Evolutionary conservation across 192 early-diverging fungal genomes (phyloP).

Genomic region (Rhizoclosmatium sp.): DNA sequence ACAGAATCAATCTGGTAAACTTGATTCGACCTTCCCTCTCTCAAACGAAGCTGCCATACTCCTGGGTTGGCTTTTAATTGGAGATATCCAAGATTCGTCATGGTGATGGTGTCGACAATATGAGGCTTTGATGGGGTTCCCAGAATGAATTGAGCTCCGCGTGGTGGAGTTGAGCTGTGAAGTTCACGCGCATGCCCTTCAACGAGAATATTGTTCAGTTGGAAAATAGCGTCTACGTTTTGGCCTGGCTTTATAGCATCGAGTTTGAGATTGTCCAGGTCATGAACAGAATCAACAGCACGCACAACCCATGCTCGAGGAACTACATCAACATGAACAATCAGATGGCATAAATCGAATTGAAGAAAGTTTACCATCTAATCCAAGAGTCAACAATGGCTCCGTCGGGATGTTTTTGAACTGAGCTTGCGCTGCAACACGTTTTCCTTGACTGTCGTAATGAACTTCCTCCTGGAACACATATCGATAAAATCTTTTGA

Average conservation of each 20-base stretch:
- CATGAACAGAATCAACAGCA: constrained; percentile 79
- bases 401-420: constrained; percentile 81
- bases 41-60: constrained; percentile 81
- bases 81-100: constrained; percentile 98
- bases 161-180: constrained; percentile 74
- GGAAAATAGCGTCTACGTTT: constrained; percentile 78
- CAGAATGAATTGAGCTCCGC: constrained; percentile 89
- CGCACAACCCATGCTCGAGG: constrained; percentile 91
- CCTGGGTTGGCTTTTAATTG: constrained; percentile 95
- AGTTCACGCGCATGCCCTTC: constrained; percentile 89
- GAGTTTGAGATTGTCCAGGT: constrained; percentile 92
- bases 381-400: constrained; percentile 84
- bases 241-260: constrained; percentile 29
- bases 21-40: constrained; percentile 82
- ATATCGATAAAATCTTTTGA: constrained; percentile 92
- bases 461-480: constrained; percentile 67
- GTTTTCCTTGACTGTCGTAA: constrained; percentile 64
- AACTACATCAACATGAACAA: constrained; percentile 38
- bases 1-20: constrained; percentile 78
- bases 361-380: constrained; percentile 65
- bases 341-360: neutral
- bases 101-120: constrained; percentile 91
- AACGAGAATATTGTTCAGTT: constrained; percentile 83
- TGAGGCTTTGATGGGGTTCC: constrained; percentile 67
- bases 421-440: constrained; percentile 59